A percentile compares a stretch with the other conserved stretches of the same genome.
Evolutionary conservation across 2,329 filamentous ascomycete species (phyloP).

Genomic region (Hymenoscyphus occultus): DNA sequence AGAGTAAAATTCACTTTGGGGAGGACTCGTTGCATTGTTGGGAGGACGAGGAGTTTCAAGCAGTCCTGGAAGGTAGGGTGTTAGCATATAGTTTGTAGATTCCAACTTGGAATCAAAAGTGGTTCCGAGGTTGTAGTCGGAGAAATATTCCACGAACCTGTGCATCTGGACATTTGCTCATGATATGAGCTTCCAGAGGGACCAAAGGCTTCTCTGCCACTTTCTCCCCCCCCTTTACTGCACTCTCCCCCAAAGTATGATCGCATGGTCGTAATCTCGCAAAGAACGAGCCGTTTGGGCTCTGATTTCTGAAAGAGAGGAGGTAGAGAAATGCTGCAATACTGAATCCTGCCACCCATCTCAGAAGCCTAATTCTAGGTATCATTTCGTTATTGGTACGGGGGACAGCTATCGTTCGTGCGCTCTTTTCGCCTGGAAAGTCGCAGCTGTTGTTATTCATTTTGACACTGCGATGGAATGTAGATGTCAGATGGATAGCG

Average conservation of each 20-base stretch:
- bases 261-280: background rate
- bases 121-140: background rate
- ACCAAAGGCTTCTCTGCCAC: slow-evolving; percentile 39
- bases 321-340: slow-evolving; percentile 29
- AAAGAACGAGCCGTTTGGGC: background rate
- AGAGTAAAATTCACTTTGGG: slow-evolving; percentile 88
- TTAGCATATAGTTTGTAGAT: slow-evolving; percentile 5
- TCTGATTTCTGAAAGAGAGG: slow-evolving; percentile 7
- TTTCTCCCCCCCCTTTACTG: background rate
- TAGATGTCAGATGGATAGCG: background rate
- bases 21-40: slow-evolving; percentile 76
- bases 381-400: slow-evolving; percentile 12
- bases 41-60: slow-evolving; percentile 74
- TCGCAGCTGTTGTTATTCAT: background rate
- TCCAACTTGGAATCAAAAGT: background rate
- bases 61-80: slow-evolving; percentile 54
- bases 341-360: slow-evolving; percentile 24
- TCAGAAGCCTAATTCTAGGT: slow-evolving; percentile 19
- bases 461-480: background rate
- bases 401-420: background rate
- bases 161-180: slow-evolving; percentile 95
- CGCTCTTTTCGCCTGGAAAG: background rate
- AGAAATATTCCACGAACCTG: slow-evolving; percentile 42
- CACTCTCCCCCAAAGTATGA: background rate
- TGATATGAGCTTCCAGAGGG: slow-evolving; percentile 89